These are phyloP conservation scores for Solanum chmielewskii DNA, from an alignment of 257 asterid genomes.

Conservation along the genomic window DNA sequence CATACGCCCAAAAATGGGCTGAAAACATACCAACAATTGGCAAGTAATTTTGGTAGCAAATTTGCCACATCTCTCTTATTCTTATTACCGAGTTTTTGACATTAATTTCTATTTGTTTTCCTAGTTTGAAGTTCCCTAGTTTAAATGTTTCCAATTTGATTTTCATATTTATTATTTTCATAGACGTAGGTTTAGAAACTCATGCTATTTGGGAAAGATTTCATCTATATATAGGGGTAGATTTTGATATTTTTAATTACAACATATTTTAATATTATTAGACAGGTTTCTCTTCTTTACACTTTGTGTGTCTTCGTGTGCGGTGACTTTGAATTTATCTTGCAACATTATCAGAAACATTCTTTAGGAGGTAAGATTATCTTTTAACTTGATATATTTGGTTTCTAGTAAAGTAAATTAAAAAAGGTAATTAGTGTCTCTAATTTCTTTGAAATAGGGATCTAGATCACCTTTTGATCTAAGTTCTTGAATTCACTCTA, in stretches of 20 bases:
- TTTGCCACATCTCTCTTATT: background rate
- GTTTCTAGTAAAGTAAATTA: background rate
- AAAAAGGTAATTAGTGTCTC: background rate
- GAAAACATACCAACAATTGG: background rate
- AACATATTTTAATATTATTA: no score
- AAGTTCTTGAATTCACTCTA: background rate
- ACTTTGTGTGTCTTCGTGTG: background rate
- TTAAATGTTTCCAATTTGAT: background rate
- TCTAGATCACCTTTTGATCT: background rate
- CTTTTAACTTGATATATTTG: background rate
- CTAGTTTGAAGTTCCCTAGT: background rate
- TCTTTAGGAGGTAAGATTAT: background rate
- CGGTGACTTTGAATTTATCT: background rate
- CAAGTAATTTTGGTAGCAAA: background rate
- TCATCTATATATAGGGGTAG: background rate
- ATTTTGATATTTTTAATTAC: background rate
- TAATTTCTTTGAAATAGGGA: background rate
- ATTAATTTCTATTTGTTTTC: background rate
- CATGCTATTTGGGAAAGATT: background rate
- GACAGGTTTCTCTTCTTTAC: background rate
- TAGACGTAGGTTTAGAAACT: background rate
- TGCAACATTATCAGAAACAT: background rate
- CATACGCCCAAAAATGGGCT: background rate
- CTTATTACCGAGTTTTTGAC: background rate
- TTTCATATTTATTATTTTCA: background rate